phyloP scores from a whole-genome alignment of 208 protist species.

The Willaertia magna region DNA sequence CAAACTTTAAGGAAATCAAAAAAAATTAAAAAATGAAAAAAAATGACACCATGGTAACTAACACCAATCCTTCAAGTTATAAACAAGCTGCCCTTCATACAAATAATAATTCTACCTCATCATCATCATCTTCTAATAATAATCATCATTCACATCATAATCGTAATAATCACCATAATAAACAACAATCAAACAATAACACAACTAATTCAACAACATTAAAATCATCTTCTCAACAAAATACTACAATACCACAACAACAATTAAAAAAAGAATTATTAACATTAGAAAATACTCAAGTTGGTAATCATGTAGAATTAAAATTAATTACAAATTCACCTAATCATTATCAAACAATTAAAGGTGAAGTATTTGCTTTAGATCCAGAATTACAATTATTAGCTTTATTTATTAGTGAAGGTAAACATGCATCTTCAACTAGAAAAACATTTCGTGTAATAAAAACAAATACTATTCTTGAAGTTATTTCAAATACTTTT shows the following conservation, averaged over 20 bases:
- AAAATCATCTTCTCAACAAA: no score
- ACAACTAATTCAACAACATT: not conserved
- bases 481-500: not conserved
- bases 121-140: not conserved
- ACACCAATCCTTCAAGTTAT: not conserved
- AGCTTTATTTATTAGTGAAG: not conserved
- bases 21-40: not conserved
- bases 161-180: not conserved
- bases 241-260: no score
- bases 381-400: not conserved
- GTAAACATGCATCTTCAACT: not conserved
- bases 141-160: not conserved
- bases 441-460: not conserved
- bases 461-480: not conserved
- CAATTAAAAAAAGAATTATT: no score
- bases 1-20: no score
- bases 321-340: not conserved
- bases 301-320: not conserved
- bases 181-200: not conserved
- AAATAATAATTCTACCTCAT: no score
- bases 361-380: not conserved
- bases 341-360: not conserved
- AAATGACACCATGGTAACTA: not conserved
- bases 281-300: not conserved
- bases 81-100: not conserved